These are phyloP conservation scores for Parastagonospora avenae DNA, from an alignment of 2,329 filamentous ascomycete species.

Conservation along the genomic window DNA sequence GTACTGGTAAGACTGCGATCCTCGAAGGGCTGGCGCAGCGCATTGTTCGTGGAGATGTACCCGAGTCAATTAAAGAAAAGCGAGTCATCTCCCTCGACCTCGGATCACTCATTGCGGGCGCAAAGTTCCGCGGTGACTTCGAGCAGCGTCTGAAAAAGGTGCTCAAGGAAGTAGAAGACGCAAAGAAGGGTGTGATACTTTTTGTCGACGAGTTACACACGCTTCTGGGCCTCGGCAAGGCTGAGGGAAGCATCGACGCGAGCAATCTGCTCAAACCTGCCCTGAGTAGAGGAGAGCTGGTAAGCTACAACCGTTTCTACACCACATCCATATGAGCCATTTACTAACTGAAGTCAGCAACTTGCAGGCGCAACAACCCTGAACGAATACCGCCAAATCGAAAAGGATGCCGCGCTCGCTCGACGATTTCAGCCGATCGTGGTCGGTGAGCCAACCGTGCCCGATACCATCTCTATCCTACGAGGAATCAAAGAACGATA, in stretches of 20 bases:
- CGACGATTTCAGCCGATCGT: conserved; percentile 92
- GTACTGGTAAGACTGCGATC: conserved; percentile 93
- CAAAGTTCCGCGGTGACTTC: conserved; percentile 94
- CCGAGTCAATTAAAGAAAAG: conserved; percentile 95
- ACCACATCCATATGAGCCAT: too few relatives aligned
- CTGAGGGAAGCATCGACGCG: conserved; percentile 94
- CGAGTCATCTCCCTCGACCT: conserved; percentile 85
- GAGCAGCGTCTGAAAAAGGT: conserved; percentile 93
- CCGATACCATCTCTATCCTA: conserved; percentile 92
- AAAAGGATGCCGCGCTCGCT: conserved; percentile 93
- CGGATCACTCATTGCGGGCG: conserved; percentile 90
- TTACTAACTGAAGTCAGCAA: conserved; percentile 53
- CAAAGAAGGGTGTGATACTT: conserved; percentile 86
- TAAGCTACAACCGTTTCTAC: too few relatives aligned
- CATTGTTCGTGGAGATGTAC: conserved; percentile 90
- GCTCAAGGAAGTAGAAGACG: conserved; percentile 86
- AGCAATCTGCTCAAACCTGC: conserved; percentile 94
- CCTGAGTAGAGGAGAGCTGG: conserved; percentile 83
- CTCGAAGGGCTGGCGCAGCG: conserved; percentile 87
- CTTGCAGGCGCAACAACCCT: conserved; percentile 95
- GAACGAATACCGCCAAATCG: conserved; percentile 89
- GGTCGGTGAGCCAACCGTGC: conserved; percentile 88
- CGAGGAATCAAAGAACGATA: conserved; percentile 98
- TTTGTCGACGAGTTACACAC: conserved; percentile 97
- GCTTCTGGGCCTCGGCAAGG: conserved; percentile 88